Evolutionary conservation across 2,329 filamentous ascomycete species (phyloP), one percentile per base, ranked within the genome.

Genomic region (Cryphonectria radicalis): DNA sequence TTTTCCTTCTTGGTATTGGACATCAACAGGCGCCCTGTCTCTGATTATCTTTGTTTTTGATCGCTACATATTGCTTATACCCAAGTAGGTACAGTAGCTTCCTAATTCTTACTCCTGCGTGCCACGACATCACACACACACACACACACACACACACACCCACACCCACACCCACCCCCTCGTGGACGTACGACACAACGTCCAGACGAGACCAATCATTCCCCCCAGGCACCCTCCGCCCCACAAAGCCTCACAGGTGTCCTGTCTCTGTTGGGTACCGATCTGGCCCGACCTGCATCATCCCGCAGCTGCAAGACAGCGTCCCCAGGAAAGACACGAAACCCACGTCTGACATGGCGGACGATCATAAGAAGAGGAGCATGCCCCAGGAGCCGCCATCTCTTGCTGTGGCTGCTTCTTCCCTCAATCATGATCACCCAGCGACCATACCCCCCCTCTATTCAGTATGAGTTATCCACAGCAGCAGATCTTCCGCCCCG

Each of bases 391-490:
- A 75, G 77, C 73, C 75, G 60, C 73, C 76, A 68, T 75, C 72
- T 70, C 70, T 77, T 75, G 77, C 59, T 43, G 67, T 25, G 50
- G 77, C 76, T 74, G 76, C 73, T 75, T 77, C 74, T 77, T 75
- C 74, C 77, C 75, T 74, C 74, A 77, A 74, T 73, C 73, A 77
- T 75, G 74, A 77, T 55, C 72, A 72, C 13, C 59, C 65, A 66
- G 66, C 72, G 74, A 74, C 77, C 71, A 73, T 77, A 73, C 74
- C 74, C 72, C 74, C 74, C 73, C 74, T 73, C 72, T 74, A 74
- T 74, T 75, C 81, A 84, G 82, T 84, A 85, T 84, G 83, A 84
- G 76, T 77, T 77, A 77, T 75, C 76, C 76, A 76, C 78, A 35
- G 76, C 68, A 77, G 82, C 73, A 79, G 82, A 69, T 80, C 78